Percentiles rank a stretch among this genome's conserved stretches.
These are phyloP conservation scores for Aspergillus bombycis DNA, from an alignment of 2,329 filamentous ascomycete genomes.

Conservation along the genomic window DNA sequence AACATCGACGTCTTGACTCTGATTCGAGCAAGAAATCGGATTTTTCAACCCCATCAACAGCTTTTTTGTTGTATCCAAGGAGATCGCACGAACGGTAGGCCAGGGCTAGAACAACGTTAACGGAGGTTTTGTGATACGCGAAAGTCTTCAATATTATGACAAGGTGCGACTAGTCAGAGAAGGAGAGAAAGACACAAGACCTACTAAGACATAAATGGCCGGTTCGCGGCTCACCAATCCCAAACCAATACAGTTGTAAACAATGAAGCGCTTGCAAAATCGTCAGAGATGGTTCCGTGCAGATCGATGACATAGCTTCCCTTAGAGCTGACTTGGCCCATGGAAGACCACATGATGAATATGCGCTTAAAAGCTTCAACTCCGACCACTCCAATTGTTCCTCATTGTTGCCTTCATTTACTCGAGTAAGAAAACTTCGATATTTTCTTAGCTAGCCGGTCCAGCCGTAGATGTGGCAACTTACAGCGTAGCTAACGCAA, in stretches of 20 bases:
- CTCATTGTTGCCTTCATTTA: neutral
- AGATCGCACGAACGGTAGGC: slow-evolving; percentile 4
- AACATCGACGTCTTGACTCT: neutral
- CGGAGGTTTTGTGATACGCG: neutral
- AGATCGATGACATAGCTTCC: neutral
- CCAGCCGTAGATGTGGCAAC: neutral
- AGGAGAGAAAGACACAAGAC: neutral
- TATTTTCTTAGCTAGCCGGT: neutral
- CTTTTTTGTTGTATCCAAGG: slow-evolving; percentile 8
- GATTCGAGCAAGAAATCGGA: slow-evolving; percentile 1
- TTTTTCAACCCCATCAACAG: neutral
- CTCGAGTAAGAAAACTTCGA: neutral
- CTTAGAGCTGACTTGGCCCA: slow-evolving; percentile 2
- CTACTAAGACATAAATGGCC: slow-evolving; percentile 8
- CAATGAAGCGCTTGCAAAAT: neutral
- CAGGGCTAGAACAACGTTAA: neutral
- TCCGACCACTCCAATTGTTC: neutral
- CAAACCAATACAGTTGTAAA: slow-evolving; percentile 7
- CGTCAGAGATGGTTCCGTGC: neutral
- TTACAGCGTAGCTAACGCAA: slow-evolving; percentile 5
- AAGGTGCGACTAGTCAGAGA: neutral
- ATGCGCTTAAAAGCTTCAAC: neutral
- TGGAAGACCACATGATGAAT: slow-evolving; percentile 1
- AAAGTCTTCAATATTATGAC: neutral
- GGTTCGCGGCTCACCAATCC: neutral